Evolutionary conservation across 2,329 filamentous ascomycete species (phyloP), one percentile per base, ranked within the genome.

Genomic region (Cordyceps tenuipes): DNA sequence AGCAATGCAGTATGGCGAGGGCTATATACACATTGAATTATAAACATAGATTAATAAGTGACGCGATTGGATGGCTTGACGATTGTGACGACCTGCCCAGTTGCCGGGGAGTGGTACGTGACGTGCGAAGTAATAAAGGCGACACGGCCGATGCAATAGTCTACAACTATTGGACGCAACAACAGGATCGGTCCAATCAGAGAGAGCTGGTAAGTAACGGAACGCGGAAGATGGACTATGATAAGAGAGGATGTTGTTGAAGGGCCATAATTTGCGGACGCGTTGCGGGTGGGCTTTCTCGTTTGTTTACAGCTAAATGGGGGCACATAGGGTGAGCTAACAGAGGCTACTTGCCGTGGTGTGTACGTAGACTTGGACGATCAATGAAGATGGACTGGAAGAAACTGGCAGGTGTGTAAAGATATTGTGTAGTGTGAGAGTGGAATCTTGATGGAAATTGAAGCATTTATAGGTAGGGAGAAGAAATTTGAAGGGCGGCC

Each of bases 271-370:
- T 61, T 61, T 52, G 52, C 39, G 46, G 36, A 57, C 59, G 57
- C 57, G 57, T 41, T 59, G 44, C 31, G 50, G 19, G 50, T 49
- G 57, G 57, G 57, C 57, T 54, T 59, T 59, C 43, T 58, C 51
- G 48, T 51, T 51, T 51, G 56, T 60, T 60, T 54, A 60, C 57
- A 54, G 50, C 57, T 50, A 34, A n/a, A 48, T 54, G 54, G 57
- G 57, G 57, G 13, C 21, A 54, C 19, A 46, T 51, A 52, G 52
- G 3, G 52, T 56, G 53, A 48, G 23, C 59, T 61, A 61, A 44
- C 59, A 61, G 19, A 57, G 29, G 21, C 36, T 61, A 61, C 59
- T 46, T 61, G 23, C 7, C 10, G 8, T n/a, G 26, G 10, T 43
- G 36, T 34, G 41, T 43, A 10, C 7, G 29, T 29, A 36, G 12